phyloP scores from a whole-genome alignment of 495 filamentous ascomycete species.

The Podospora pseudopauciseta region DNA sequence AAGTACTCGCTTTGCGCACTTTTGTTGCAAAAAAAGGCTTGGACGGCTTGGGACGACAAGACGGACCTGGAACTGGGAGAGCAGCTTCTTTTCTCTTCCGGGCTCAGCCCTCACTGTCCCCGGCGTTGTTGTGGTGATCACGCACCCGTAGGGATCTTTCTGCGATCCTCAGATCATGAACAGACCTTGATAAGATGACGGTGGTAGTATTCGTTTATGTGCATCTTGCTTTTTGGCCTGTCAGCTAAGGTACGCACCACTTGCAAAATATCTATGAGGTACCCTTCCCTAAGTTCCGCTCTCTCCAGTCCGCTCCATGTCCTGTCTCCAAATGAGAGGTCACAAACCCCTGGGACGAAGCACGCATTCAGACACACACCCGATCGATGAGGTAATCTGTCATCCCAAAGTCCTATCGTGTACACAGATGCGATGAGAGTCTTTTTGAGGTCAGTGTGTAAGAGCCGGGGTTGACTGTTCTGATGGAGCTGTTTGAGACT shows the following conservation, averaged over 20 bases:
- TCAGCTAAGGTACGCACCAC: too few species aligned
- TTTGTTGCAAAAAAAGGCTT: constrained; percentile 7
- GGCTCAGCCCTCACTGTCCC: not conserved
- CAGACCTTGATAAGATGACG: not conserved
- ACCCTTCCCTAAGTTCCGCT: not conserved
- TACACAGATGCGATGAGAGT: too few species aligned
- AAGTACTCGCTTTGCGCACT: not conserved
- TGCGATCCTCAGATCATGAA: constrained; percentile 1
- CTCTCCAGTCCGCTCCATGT: not conserved
- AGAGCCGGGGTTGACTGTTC: not conserved
- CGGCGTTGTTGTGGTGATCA: constrained; percentile 8
- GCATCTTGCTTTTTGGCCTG: not conserved
- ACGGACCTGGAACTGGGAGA: not conserved
- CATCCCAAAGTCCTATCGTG: not conserved
- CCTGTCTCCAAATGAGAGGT: too few species aligned
- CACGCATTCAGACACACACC: not conserved
- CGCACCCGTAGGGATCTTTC: not conserved
- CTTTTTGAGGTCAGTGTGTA: too few species aligned
- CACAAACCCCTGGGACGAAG: not conserved
- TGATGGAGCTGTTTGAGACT: constrained; percentile 3
- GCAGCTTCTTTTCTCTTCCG: not conserved
- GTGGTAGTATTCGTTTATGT: not conserved
- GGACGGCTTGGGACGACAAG: not conserved
- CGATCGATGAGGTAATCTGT: not conserved
- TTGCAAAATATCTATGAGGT: not conserved